Evolutionary conservation across 176 grass and related monocot species (phyloP).

Genomic region (Oryza glumipatula): DNA sequence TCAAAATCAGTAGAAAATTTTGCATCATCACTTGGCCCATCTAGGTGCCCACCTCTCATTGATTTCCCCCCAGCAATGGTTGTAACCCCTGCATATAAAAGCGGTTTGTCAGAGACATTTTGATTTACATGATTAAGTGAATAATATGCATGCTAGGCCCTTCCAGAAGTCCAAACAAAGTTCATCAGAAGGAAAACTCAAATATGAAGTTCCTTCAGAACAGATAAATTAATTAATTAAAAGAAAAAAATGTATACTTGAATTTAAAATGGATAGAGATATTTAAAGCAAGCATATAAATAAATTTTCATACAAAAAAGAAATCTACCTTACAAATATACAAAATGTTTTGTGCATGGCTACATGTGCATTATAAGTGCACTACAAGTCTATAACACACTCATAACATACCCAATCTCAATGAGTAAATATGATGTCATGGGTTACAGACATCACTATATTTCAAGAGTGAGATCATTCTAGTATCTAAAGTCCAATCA

Average conservation of each 20-base stretch:
- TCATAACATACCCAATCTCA: constrained; percentile 19
- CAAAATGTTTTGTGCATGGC: not conserved
- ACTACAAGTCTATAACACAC: not conserved
- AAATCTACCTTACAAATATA: not conserved
- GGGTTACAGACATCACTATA: not conserved
- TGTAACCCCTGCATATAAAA: constrained; percentile 72
- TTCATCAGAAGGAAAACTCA: constrained; percentile 9
- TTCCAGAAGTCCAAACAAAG: constrained; percentile 2
- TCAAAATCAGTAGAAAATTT: constrained; percentile 99
- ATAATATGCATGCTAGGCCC: not conserved
- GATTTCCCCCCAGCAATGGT: constrained; percentile 94
- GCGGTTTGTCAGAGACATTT: constrained; percentile 24
- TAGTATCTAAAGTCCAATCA: not conserved
- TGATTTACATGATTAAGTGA: not conserved
- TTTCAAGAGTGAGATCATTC: not conserved
- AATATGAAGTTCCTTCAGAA: not conserved
- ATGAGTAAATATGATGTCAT: not conserved
- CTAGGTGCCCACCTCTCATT: constrained; percentile 72
- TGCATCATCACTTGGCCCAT: constrained; percentile 88
- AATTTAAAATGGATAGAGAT: not conserved
- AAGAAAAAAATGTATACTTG: not conserved
- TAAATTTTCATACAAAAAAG: not conserved
- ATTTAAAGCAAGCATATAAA: not conserved
- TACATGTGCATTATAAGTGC: not conserved
- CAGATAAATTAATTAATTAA: constrained; percentile 12